Base-by-base conservation (phyloP, 305 asterid species). In the Ajuga reptans region DNA sequence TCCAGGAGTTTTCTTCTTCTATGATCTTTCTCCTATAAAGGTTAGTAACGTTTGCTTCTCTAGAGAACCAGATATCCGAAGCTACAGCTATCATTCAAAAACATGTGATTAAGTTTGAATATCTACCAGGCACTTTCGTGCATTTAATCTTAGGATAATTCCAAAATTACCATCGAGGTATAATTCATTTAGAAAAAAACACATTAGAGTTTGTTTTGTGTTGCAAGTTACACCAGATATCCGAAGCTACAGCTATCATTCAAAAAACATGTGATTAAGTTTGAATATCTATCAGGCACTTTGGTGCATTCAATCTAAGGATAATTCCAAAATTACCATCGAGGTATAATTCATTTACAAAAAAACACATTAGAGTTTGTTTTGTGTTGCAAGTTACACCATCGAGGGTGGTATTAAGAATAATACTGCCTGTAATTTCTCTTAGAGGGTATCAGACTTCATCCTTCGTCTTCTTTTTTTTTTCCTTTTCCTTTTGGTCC, bases 1-100 rank as follows among this genome's bases (percentile, higher is more conserved):
- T 67, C 94, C 96, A 6, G 99, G 99, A 66, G 96, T 91, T 77
- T 89, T 81, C 95, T 91, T 93, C 88, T 87, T 78, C 69, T 93
- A 90, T 72, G 99, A 93, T 70, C 92, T 89, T 76, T 90, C 97
- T 75, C 99, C 99, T 47, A 90, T 93, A 69, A 87, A 87, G 97
- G 99, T 89, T 51, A 64, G 83, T 74, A 45, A 6, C 33, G 18
- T 31, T 58, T 68, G 53, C 54, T 59, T 67, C 72, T 42, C 18
- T 62, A 50, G 3, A 39, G 64, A 54, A 62, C 62, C 47, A 36
- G 41, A 24, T 21, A 21, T 55, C 59, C 34, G n/a, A 17, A 50
- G 46, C 6, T 16, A 39, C 1, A 37, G 27, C 53, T 50, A 3
- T 33, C 14, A 50, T 27, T 31, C 49, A 37, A 6, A 46, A 59